A percentile compares a stretch with the other conserved stretches of the same genome.
Evolutionary conservation across 2,329 filamentous ascomycete species (phyloP).

Genomic region (Cadophora malorum): DNA sequence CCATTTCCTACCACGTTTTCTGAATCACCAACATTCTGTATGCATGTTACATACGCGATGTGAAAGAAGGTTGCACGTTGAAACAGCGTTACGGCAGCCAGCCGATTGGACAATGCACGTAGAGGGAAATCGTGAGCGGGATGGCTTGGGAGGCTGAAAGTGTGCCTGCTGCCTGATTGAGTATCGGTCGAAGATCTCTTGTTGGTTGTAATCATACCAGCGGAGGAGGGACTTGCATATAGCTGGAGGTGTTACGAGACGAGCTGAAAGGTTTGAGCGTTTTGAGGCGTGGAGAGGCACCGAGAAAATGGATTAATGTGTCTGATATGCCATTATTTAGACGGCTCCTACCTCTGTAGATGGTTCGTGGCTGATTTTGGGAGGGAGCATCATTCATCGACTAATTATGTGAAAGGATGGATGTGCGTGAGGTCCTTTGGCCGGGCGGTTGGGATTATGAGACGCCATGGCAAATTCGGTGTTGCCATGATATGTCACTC

Average conservation of each 20-base stretch:
- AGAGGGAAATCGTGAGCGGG: slow-evolving; percentile 1
- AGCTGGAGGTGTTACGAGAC: neutral
- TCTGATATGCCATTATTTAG: neutral
- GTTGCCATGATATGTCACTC: neutral
- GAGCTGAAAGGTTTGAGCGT: no score
- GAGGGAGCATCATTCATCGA: neutral
- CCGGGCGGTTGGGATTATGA: neutral
- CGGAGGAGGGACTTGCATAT: neutral
- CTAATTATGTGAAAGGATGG: neutral
- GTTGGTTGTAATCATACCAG: neutral
- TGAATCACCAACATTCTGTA: neutral
- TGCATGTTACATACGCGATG: no score
- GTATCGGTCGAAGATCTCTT: neutral
- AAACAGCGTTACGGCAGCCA: neutral
- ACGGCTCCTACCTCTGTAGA: neutral
- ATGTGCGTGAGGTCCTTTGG: neutral
- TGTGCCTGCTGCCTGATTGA: neutral
- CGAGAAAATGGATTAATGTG: neutral
- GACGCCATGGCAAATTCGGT: neutral
- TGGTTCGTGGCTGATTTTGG: neutral
- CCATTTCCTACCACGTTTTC: no score
- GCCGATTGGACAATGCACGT: neutral
- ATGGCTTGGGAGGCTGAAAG: slow-evolving; percentile 9
- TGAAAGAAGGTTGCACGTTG: neutral
- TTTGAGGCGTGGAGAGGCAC: neutral